Evolutionary conservation across 768 basidiomycete species (phyloP).

Genomic region (Chalciporus pseudorubinellus): DNA sequence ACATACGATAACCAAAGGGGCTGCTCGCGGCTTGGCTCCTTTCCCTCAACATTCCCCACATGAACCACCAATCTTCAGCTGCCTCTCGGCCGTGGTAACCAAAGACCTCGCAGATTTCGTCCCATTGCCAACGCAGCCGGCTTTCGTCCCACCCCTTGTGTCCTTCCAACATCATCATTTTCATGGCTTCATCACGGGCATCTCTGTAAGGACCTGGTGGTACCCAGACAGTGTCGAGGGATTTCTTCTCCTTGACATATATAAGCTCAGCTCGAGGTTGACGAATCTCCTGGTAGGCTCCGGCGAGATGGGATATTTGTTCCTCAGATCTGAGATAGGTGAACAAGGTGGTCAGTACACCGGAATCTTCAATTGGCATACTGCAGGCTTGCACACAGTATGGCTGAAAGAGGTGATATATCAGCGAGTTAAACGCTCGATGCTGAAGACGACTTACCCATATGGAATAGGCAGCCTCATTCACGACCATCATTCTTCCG

Average conservation of each 20-base stretch:
- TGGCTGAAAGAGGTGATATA: constrained; percentile 37
- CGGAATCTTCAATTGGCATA: constrained; percentile 35
- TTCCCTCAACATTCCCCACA: constrained; percentile 51
- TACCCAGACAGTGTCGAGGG: constrained; percentile 41
- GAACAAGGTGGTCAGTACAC: constrained; percentile 33
- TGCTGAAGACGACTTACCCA: constrained; percentile 35
- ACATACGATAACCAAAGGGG: constrained; percentile 6
- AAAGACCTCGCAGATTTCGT: constrained; percentile 52
- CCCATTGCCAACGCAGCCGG: constrained; percentile 51
- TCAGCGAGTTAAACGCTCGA: background rate
- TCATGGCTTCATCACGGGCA: constrained; percentile 40
- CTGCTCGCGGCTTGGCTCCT: constrained; percentile 26
- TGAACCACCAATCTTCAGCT: constrained; percentile 67
- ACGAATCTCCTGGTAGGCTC: constrained; percentile 61
- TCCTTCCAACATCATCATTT: constrained; percentile 22
- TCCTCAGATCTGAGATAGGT: constrained; percentile 45
- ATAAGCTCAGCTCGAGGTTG: constrained; percentile 46
- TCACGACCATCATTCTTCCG: constrained; percentile 51
- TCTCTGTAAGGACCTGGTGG: constrained; percentile 47
- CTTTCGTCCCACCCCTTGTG: constrained; percentile 48
- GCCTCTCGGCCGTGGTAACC: constrained; percentile 55
- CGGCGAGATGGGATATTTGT: constrained; percentile 50
- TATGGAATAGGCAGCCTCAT: constrained; percentile 61
- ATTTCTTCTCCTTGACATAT: constrained; percentile 43
- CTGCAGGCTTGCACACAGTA: constrained; percentile 41